Percentiles rank a stretch among this genome's conserved stretches.
phyloP scores from a whole-genome alignment of 768 basidiomycete species.

The Ramaria rubella region DNA sequence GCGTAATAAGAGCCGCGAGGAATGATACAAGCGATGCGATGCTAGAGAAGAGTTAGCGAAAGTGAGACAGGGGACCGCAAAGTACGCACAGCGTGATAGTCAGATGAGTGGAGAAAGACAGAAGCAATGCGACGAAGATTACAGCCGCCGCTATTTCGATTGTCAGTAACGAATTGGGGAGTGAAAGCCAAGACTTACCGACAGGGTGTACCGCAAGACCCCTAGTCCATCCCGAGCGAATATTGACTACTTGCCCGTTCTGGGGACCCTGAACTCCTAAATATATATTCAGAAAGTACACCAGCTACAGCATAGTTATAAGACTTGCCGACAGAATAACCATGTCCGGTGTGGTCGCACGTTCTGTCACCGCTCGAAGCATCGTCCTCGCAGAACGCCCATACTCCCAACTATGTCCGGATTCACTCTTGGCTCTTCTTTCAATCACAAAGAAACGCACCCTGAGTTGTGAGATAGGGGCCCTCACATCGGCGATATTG shows the following conservation, averaged over 20 bases:
- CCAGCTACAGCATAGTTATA: neutral
- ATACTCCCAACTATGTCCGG: slow-evolving; percentile 56
- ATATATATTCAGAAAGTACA: neutral
- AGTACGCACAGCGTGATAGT: slow-evolving; percentile 28
- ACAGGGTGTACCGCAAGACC: slow-evolving; percentile 72
- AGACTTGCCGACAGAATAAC: slow-evolving; percentile 39
- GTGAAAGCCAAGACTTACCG: slow-evolving; percentile 39
- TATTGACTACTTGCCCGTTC: slow-evolving; percentile 32
- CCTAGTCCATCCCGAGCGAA: slow-evolving; percentile 59
- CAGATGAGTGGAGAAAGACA: slow-evolving; percentile 55
- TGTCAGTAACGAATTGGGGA: neutral
- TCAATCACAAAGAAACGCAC: slow-evolving; percentile 35
- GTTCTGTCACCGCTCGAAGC: neutral
- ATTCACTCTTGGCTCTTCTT: neutral
- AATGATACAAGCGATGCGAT: slow-evolving; percentile 48
- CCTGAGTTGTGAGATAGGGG: slow-evolving; percentile 39
- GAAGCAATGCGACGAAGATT: slow-evolving; percentile 55
- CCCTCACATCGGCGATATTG: slow-evolving; percentile 18
- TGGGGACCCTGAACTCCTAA: slow-evolving; percentile 29
- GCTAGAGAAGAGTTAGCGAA: neutral
- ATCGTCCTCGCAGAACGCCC: slow-evolving; percentile 27
- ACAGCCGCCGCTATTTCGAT: slow-evolving; percentile 38
- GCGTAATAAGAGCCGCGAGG: slow-evolving; percentile 59
- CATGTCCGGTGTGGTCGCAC: slow-evolving; percentile 38
- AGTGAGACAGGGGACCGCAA: no score